Conservation (phyloP, 2,329 filamentous ascomycete species). For the Colletotrichum tropicale region DNA sequence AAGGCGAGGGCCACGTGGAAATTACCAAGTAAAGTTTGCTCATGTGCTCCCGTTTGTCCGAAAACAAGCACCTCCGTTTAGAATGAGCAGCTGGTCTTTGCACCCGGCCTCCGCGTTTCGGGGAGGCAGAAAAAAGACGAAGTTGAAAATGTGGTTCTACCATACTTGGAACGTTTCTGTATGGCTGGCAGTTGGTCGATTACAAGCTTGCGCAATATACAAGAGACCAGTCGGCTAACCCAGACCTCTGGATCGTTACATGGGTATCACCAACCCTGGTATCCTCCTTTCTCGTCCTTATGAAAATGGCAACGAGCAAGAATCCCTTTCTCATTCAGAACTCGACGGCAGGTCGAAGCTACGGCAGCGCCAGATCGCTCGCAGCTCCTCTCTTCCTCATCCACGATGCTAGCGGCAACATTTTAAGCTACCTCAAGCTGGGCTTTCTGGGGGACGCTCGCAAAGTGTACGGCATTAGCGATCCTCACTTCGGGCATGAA, state of each 20-base stretch:
- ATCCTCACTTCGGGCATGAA: background rate
- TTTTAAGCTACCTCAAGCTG: background rate
- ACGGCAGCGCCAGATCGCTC: background rate
- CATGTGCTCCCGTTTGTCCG: background rate
- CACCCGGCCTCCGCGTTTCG: background rate
- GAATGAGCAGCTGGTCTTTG: background rate
- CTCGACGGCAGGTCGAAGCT: background rate
- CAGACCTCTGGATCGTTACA: background rate
- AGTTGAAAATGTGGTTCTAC: background rate
- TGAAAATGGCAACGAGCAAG: background rate
- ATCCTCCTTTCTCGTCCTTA: background rate
- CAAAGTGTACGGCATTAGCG: background rate
- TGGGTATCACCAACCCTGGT: background rate
- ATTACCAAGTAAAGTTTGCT: background rate
- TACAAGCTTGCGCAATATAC: background rate
- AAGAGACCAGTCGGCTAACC: background rate
- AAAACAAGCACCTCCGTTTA: background rate
- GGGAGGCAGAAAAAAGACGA: background rate
- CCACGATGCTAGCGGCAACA: background rate
- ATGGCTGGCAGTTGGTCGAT: background rate
- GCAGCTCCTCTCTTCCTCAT: background rate
- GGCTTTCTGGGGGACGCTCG: background rate
- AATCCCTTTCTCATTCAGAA: background rate
- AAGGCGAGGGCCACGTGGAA: background rate
- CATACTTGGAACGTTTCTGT: background rate